These are phyloP conservation scores for Pseudocercospora musae DNA, from an alignment of 2,329 filamentous ascomycete species.

Conservation along the genomic window DNA sequence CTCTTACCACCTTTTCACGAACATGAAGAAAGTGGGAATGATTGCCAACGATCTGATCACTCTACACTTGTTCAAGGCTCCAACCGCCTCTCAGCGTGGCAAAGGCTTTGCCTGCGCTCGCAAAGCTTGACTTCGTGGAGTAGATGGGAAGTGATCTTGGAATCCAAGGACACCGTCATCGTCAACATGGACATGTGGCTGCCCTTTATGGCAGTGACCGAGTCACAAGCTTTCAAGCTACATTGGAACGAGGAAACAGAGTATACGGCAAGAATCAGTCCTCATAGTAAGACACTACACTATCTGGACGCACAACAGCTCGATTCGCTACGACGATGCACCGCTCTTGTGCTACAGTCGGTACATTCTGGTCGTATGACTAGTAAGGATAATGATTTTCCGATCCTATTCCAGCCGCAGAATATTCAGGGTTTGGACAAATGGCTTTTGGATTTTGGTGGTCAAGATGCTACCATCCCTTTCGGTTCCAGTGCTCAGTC, in stretches of 20 bases:
- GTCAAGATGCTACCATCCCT: background rate
- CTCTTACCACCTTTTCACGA: conserved; percentile 60
- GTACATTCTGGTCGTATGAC: conserved; percentile 15
- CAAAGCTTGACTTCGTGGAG: background rate
- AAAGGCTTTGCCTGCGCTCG: background rate
- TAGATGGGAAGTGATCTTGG: background rate
- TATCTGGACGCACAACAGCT: background rate
- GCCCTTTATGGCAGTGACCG: conserved; percentile 10
- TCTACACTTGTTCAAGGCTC: conserved; percentile 26
- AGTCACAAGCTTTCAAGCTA: conserved; percentile 15
- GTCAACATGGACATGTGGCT: conserved; percentile 23
- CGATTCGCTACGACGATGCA: background rate
- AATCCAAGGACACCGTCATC: background rate
- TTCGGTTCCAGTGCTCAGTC: background rate
- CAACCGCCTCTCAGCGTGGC: conserved; percentile 1
- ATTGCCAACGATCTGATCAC: conserved; percentile 24
- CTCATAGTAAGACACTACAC: background rate
- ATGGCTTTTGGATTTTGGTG: conserved; percentile 8
- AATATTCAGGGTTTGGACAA: background rate
- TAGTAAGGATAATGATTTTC: conserved; percentile 9
- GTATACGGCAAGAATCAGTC: conserved; percentile 15
- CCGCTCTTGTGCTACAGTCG: conserved; percentile 5
- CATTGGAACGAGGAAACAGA: conserved; percentile 27
- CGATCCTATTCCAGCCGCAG: conserved; percentile 14
- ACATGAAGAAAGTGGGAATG: conserved; percentile 21